Evolutionary conservation across 257 asterid species (phyloP).

Genomic region (Ocimum tenuiflorum): DNA sequence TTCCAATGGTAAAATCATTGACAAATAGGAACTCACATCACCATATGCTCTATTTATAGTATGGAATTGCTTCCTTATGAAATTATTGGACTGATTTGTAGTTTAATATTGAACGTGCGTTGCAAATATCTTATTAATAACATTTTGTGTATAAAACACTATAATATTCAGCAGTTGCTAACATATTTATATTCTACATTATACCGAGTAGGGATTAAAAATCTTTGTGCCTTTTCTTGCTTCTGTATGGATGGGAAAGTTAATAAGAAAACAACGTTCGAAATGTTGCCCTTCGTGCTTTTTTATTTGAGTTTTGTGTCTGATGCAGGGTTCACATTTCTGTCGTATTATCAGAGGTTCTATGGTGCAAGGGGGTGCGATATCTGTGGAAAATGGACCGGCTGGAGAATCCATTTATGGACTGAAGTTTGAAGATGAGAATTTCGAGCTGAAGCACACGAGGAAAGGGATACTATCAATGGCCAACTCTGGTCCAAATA

Average conservation of each 20-base stretch:
- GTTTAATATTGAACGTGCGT: background rate
- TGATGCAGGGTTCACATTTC: slow-evolving; percentile 51
- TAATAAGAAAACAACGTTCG: background rate
- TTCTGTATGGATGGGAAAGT: background rate
- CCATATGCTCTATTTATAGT: background rate
- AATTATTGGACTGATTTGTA: background rate
- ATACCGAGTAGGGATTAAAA: background rate
- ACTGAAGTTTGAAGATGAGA: slow-evolving; percentile 73
- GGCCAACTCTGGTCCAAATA: slow-evolving; percentile 80
- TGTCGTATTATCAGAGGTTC: slow-evolving; percentile 56
- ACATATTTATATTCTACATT: too few species aligned
- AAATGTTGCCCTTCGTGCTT: background rate
- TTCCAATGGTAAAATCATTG: background rate
- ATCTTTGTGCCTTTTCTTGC: slow-evolving; percentile 4
- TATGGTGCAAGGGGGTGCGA: slow-evolving; percentile 78
- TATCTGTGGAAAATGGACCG: slow-evolving; percentile 52
- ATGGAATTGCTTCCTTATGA: background rate
- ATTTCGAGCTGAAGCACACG: slow-evolving; percentile 65
- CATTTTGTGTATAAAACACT: background rate
- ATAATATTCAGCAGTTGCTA: too few species aligned
- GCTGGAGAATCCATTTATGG: slow-evolving; percentile 86
- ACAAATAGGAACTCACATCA: background rate
- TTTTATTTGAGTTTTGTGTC: slow-evolving; percentile 7
- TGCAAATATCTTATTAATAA: slow-evolving; percentile 1
- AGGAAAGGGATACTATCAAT: slow-evolving; percentile 78